Evolutionary conservation across 1,139 yeast genomes (phyloP).

Genomic region (Yamadazyma sp.): DNA sequence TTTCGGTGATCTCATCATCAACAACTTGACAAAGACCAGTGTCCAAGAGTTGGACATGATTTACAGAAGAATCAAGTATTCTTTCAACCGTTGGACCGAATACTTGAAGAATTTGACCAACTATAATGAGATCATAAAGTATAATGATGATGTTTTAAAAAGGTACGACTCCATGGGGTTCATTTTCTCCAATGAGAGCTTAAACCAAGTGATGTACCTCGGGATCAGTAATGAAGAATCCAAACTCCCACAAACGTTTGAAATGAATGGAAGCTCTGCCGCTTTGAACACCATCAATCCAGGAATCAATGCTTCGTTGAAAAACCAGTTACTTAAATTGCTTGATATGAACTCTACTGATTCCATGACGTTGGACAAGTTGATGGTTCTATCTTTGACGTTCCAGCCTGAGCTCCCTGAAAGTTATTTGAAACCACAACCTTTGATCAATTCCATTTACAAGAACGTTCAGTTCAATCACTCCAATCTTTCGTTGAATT

Average conservation of each 20-base stretch:
- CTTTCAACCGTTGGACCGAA: conserved; percentile 81
- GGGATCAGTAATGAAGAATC: conserved; percentile 37
- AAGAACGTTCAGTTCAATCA: conserved; percentile 11
- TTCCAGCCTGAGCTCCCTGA: conserved; percentile 46
- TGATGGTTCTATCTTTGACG: conserved; percentile 39
- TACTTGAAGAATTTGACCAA: conserved; percentile 48
- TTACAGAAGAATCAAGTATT: conserved; percentile 67
- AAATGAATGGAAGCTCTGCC: conserved; percentile 1
- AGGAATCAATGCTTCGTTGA: conserved; percentile 17
- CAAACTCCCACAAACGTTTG: conserved; percentile 21
- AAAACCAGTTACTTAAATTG: conserved; percentile 28
- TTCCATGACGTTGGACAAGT: conserved; percentile 35
- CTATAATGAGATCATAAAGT: conserved; percentile 38
- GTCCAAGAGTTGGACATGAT: conserved; percentile 63
- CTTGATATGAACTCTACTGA: conserved; percentile 40
- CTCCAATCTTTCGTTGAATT: conserved; percentile 29
- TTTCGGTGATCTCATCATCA: conserved; percentile 73
- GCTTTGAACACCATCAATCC: neutral
- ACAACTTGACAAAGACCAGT: conserved; percentile 31
- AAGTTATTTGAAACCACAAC: conserved; percentile 27
- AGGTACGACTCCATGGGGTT: conserved; percentile 48
- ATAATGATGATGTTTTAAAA: conserved; percentile 44
- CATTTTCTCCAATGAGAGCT: conserved; percentile 46
- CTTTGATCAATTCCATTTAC: conserved; percentile 2
- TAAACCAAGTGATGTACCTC: conserved; percentile 44